Conservation (phyloP, 495 filamentous ascomycete genomes). For the Thozetella sp. region DNA sequence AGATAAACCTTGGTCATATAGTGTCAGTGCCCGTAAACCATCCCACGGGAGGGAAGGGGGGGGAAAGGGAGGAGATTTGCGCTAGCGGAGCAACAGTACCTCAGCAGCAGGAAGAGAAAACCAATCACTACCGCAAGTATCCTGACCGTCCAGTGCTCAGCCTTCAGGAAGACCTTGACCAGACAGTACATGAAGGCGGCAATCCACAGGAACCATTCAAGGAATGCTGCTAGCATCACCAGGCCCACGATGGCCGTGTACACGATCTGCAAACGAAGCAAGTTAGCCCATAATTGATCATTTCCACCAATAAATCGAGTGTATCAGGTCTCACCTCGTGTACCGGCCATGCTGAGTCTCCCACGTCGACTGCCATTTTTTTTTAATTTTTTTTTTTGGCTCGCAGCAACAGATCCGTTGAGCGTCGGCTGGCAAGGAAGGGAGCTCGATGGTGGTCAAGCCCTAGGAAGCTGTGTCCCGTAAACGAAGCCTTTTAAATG, state of each 20-base stretch:
- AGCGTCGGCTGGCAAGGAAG: too few relatives aligned
- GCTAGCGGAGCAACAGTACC: conserved; percentile 52
- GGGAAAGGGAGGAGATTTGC: not conserved
- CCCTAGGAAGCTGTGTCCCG: too few relatives aligned
- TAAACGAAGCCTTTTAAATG: too few relatives aligned
- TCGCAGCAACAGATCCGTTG: too few relatives aligned
- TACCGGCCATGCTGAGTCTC: conserved; percentile 53
- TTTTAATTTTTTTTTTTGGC: not conserved
- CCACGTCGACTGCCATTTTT: conserved; percentile 42
- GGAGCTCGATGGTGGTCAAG: conserved; percentile 4
- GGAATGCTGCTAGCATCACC: conserved; percentile 79
- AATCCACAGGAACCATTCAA: conserved; percentile 96
- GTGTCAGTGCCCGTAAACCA: conserved; percentile 8
- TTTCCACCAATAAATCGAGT: not conserved
- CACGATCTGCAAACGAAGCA: conserved; percentile 39
- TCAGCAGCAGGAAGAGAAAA: conserved; percentile 69
- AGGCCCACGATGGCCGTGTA: conserved; percentile 83
- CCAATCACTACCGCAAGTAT: conserved; percentile 77
- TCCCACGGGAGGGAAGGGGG: not conserved
- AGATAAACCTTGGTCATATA: conserved; percentile 63
- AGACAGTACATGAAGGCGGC: conserved; percentile 92
- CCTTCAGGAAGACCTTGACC: conserved; percentile 85
- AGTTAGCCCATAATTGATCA: not conserved
- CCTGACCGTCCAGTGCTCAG: conserved; percentile 80
- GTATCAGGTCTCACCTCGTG: conserved; percentile 59